Percentiles rank a stretch among this genome's conserved stretches.
Conservation (phyloP, 2,329 filamentous ascomycete genomes). For the Didymella sp. region DNA sequence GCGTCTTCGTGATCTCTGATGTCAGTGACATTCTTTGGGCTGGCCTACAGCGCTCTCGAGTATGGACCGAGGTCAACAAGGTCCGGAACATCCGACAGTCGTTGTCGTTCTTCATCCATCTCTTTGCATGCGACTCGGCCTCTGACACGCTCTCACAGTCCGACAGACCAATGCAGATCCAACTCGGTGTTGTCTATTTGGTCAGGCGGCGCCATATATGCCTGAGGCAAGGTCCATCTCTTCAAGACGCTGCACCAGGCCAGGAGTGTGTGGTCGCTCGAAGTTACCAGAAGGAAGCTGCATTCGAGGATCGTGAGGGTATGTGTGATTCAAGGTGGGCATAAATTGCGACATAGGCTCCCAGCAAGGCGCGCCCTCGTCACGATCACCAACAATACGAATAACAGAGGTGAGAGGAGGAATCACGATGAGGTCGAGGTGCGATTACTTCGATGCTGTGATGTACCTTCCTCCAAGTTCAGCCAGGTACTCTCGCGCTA, state of each 20-base stretch:
- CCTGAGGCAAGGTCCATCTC: not conserved
- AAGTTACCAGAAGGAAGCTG: not conserved
- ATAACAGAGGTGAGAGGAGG: not conserved
- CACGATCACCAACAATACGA: too few relatives aligned
- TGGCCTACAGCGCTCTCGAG: not conserved
- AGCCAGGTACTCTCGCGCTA: slow-evolving; percentile 17
- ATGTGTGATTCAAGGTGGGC: not conserved
- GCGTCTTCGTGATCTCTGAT: not conserved
- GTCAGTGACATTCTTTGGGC: not conserved
- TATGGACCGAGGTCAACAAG: not conserved
- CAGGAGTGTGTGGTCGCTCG: not conserved
- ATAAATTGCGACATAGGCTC: slow-evolving; percentile 5
- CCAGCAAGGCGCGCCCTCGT: slow-evolving; percentile 7
- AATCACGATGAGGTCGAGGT: not conserved
- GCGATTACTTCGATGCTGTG: not conserved
- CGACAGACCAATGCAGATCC: not conserved
- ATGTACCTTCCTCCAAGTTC: slow-evolving; percentile 1
- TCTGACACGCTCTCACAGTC: too few relatives aligned
- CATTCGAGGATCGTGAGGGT: not conserved
- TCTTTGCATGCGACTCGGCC: not conserved
- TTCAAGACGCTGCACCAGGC: not conserved
- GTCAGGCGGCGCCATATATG: not conserved
- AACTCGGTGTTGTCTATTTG: not conserved
- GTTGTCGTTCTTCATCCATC: not conserved
- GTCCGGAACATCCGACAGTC: not conserved